Conservation (phyloP, 352 stramenopile genomes). For the Globisporangium cylindrosporum region DNA sequence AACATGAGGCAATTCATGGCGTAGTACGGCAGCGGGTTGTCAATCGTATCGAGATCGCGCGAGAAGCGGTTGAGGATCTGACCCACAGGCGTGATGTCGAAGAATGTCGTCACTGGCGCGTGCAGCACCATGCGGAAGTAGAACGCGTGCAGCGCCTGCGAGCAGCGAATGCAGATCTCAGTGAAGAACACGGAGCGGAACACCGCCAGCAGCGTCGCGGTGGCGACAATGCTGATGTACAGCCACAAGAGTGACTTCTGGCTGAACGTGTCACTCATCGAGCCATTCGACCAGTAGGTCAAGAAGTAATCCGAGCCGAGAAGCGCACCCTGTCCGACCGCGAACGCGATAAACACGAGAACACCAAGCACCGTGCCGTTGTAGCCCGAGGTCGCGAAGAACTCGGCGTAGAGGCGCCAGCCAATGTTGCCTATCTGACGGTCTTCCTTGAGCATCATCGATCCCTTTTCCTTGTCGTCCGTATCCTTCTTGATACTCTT, state of each 20-base stretch:
- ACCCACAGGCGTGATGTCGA: constrained; percentile 17
- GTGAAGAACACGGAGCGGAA: constrained; percentile 44
- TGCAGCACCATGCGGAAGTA: constrained; percentile 32
- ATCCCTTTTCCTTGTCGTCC: no score
- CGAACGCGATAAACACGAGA: constrained; percentile 30
- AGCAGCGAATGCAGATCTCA: constrained; percentile 44
- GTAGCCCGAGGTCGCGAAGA: constrained; percentile 38
- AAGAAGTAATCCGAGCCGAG: constrained; percentile 56
- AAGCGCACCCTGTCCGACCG: constrained; percentile 28
- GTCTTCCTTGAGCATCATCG: no score
- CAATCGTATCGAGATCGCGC: constrained; percentile 39
- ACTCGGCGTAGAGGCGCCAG: constrained; percentile 42
- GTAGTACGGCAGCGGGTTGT: constrained; percentile 50
- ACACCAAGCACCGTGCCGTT: constrained; percentile 35
- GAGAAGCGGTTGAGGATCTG: constrained; percentile 29
- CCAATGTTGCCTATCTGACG: constrained; percentile 12
- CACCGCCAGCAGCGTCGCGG: constrained; percentile 30
- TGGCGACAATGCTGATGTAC: constrained; percentile 37
- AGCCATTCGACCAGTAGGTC: constrained; percentile 40
- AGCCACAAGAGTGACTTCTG: constrained; percentile 31
- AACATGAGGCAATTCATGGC: constrained; percentile 46
- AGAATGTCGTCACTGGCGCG: constrained; percentile 17
- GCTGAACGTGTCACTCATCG: constrained; percentile 21
- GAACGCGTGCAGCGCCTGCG: constrained; percentile 34
- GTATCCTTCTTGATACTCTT: no score